Percentiles rank a stretch among this genome's conserved stretches.
Evolutionary conservation across 139 green algal genomes (phyloP).

Genomic region (Micromonas commoda): DNA sequence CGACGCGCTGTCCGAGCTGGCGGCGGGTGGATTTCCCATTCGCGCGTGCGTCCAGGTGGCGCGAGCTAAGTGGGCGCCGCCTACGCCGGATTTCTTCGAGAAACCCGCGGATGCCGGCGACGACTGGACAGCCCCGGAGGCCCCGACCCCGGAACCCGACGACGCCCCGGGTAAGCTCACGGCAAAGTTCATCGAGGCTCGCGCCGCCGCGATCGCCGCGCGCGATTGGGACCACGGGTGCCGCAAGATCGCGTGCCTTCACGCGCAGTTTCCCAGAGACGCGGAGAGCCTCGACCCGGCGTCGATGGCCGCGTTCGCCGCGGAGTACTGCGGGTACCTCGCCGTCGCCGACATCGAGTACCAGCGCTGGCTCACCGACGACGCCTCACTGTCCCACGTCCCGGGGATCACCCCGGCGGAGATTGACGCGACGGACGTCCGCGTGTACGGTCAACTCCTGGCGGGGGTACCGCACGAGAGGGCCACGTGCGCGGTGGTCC

Average conservation of each 20-base stretch:
- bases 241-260: not conserved
- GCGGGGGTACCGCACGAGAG: not conserved
- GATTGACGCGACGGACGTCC: not conserved
- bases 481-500: not conserved
- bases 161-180: too few relatives aligned
- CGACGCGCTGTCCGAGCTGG: too few relatives aligned
- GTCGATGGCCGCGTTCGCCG: not conserved
- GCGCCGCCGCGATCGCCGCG: too few relatives aligned
- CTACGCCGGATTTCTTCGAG: too few relatives aligned
- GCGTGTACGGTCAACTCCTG: not conserved
- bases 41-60: too few relatives aligned
- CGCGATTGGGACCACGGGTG: too few relatives aligned
- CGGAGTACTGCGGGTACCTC: not conserved
- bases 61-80: too few relatives aligned
- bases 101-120: too few relatives aligned
- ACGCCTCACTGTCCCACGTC: not conserved
- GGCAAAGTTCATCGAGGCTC: too few relatives aligned
- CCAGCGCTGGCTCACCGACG: not conserved
- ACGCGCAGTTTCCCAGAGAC: not conserved
- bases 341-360: not conserved
- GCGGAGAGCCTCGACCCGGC: not conserved
- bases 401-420: not conserved
- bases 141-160: too few relatives aligned
- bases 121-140: too few relatives aligned
- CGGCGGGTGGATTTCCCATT: too few relatives aligned